phyloP scores from a whole-genome alignment of 2,329 filamentous ascomycete species.

The Fusarium lyarnte region DNA sequence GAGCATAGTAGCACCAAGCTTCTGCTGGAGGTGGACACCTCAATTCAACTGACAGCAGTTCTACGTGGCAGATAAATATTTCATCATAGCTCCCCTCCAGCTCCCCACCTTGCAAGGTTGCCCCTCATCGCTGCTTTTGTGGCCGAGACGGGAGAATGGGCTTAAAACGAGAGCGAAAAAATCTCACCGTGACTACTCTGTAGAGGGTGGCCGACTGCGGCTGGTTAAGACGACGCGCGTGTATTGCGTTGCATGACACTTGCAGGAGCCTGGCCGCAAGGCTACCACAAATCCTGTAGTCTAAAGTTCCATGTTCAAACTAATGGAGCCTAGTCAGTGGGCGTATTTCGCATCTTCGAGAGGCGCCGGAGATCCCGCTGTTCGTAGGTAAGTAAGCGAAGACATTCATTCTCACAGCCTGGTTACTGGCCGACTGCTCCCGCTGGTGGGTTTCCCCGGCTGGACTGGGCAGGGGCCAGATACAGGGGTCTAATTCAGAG shows the following conservation, averaged over 20 bases:
- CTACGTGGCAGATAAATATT: slow-evolving; percentile 40
- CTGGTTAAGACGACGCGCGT: slow-evolving; percentile 32
- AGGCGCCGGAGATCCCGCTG: slow-evolving; percentile 32
- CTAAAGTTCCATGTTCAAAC: slow-evolving; percentile 5
- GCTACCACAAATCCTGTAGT: slow-evolving; percentile 29
- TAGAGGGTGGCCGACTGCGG: background rate
- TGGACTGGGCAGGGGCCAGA: slow-evolving; percentile 25
- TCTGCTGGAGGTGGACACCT: background rate
- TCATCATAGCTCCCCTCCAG: slow-evolving; percentile 44
- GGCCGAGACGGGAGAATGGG: slow-evolving; percentile 3
- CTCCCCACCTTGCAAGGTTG: slow-evolving; percentile 61
- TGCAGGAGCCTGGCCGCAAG: slow-evolving; percentile 31
- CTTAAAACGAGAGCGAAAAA: slow-evolving; percentile 27
- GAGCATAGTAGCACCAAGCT: background rate
- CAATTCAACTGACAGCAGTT: slow-evolving; percentile 18
- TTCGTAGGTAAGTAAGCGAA: slow-evolving; percentile 23
- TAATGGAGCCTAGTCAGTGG: slow-evolving; percentile 33
- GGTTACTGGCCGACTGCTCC: slow-evolving; percentile 35
- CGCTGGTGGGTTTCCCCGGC: slow-evolving; percentile 35
- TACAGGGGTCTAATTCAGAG: slow-evolving; percentile 31
- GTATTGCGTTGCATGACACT: slow-evolving; percentile 17
- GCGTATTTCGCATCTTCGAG: slow-evolving; percentile 27
- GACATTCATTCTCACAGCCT: slow-evolving; percentile 26
- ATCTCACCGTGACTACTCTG: no score
- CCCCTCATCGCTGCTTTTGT: slow-evolving; percentile 71